phyloP scores from a whole-genome alignment of 2,329 filamentous ascomycete genomes.

The Ascosphaera apis region DNA sequence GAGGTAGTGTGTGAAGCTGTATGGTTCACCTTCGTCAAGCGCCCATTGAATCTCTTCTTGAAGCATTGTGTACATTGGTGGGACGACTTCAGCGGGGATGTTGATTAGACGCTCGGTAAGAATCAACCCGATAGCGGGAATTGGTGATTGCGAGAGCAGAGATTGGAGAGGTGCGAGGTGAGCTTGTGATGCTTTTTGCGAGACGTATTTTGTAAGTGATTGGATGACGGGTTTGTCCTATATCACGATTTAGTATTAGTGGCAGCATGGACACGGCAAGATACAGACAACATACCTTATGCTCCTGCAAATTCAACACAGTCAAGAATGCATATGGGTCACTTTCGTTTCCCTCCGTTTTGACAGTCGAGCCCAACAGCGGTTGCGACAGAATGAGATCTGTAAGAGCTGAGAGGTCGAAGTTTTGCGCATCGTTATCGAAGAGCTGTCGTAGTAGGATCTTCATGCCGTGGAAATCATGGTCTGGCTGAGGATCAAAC shows the following conservation, averaged over 20 bases:
- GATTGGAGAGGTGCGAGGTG: constrained; percentile 33
- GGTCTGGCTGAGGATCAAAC: constrained; percentile 76
- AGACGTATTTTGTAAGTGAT: constrained; percentile 48
- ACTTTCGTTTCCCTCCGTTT: constrained; percentile 82
- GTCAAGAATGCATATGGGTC: constrained; percentile 88
- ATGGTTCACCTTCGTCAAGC: constrained; percentile 73
- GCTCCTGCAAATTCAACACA: constrained; percentile 58
- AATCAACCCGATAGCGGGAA: constrained; percentile 52
- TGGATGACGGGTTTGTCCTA: constrained; percentile 48
- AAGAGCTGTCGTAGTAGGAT: constrained; percentile 75
- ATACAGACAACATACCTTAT: constrained; percentile 25
- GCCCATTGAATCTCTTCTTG: constrained; percentile 77
- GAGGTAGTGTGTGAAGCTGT: constrained; percentile 80
- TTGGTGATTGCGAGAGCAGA: constrained; percentile 29
- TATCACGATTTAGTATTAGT: constrained; percentile 1
- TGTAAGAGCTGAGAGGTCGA: constrained; percentile 68
- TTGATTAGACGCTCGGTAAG: constrained; percentile 91
- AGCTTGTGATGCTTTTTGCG: constrained; percentile 29
- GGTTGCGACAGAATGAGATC: constrained; percentile 75
- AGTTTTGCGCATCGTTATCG: constrained; percentile 63
- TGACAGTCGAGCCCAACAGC: constrained; percentile 78
- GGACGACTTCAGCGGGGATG: constrained; percentile 78
- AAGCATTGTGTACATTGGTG: constrained; percentile 88
- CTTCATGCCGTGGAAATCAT: constrained; percentile 92
- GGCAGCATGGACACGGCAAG: background rate